These are phyloP conservation scores for Orychophragmus violaceus DNA, from an alignment of 345 rosid species.

Conservation along the genomic window DNA sequence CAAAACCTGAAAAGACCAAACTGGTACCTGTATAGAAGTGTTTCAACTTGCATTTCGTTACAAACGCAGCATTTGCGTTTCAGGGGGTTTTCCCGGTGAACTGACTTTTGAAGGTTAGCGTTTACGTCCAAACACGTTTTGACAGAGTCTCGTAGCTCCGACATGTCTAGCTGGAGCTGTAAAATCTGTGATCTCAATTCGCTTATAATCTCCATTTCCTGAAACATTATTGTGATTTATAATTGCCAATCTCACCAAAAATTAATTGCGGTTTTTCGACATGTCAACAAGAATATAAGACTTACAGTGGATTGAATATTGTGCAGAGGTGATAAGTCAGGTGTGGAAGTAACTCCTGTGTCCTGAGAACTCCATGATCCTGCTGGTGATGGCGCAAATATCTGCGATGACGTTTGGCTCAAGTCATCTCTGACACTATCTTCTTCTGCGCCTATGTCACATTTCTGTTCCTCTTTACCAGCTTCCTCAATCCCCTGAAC, in stretches of 20 bases:
- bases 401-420: constrained; percentile 38
- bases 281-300: not conserved
- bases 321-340: not conserved
- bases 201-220: constrained; percentile 70
- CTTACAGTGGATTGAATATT: constrained; percentile 9
- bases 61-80: constrained; percentile 70
- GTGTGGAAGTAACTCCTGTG: constrained; percentile 32
- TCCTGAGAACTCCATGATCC: constrained; percentile 55
- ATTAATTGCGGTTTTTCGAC: not conserved
- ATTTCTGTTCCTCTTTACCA: constrained; percentile 20
- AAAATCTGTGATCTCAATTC: constrained; percentile 62
- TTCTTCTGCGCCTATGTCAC: constrained; percentile 23
- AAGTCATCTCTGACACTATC: constrained; percentile 22
- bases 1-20: not conserved
- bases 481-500: constrained; percentile 24
- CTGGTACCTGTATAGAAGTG: constrained; percentile 46
- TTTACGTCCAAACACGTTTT: constrained; percentile 59
- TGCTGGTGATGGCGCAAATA: constrained; percentile 26
- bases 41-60: constrained; percentile 58
- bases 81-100: constrained; percentile 35
- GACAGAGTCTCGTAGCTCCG: constrained; percentile 58
- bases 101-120: constrained; percentile 38
- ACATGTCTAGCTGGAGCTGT: constrained; percentile 67
- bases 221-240: not conserved
- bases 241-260: not conserved